A percentile compares a stretch with the other conserved stretches of the same genome.
Conservation (phyloP, 1,284 basidiomycete genomes). For the Irpex sp. region DNA sequence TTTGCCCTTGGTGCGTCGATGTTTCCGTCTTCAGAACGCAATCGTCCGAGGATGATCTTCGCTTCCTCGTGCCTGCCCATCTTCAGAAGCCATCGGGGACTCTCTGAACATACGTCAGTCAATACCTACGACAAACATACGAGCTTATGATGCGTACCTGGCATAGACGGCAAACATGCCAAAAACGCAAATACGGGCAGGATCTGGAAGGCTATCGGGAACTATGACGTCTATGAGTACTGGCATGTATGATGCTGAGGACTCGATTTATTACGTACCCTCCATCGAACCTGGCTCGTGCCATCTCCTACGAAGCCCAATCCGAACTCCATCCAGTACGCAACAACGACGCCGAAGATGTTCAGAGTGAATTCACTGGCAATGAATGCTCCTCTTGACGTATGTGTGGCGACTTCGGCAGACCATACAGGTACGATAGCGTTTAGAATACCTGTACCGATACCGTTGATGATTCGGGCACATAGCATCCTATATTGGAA, state of each 20-base stretch:
- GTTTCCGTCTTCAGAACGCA: constrained; percentile 28
- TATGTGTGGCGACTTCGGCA: constrained; percentile 44
- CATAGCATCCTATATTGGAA: constrained; percentile 40
- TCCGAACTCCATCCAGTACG: constrained; percentile 54
- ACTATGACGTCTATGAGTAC: constrained; percentile 25
- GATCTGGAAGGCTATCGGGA: constrained; percentile 48
- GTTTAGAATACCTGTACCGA: constrained; percentile 49
- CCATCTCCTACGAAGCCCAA: constrained; percentile 47
- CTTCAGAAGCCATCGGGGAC: constrained; percentile 55
- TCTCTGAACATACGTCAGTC: constrained; percentile 31
- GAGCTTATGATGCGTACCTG: constrained; percentile 21
- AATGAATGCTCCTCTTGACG: constrained; percentile 38
- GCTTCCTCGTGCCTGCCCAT: constrained; percentile 46
- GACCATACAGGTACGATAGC: constrained; percentile 52
- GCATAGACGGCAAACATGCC: constrained; percentile 22
- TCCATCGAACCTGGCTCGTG: constrained; percentile 37
- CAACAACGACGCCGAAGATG: constrained; percentile 51
- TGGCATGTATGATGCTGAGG: constrained; percentile 2
- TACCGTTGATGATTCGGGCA: constrained; percentile 48
- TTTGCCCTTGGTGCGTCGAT: constrained; percentile 23
- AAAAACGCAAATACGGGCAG: constrained; percentile 38
- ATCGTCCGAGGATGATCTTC: constrained; percentile 34
- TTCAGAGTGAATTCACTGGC: constrained; percentile 38
- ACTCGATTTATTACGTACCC: constrained; percentile 25
- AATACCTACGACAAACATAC: neutral